These are phyloP conservation scores for Tolypocladium cylindrosporum DNA, from an alignment of 2,329 filamentous ascomycete species.

Conservation along the genomic window DNA sequence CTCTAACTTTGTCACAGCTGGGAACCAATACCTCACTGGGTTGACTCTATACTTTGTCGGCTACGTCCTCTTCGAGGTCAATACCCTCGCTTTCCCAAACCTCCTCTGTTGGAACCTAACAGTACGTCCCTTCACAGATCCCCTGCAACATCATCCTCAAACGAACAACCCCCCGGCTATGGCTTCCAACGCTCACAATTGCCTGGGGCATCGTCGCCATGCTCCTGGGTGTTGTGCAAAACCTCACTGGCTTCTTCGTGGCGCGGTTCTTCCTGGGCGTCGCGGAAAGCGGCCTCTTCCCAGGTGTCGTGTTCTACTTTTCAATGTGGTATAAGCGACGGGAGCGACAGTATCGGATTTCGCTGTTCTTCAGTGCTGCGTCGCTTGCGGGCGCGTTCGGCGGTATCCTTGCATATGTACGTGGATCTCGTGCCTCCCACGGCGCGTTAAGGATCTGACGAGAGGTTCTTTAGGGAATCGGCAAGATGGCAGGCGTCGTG, in stretches of 20 bases:
- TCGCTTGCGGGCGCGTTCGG: constrained; percentile 47
- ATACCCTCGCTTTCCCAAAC: background rate
- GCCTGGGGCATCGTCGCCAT: constrained; percentile 46
- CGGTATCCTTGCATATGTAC: constrained; percentile 43
- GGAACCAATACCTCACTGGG: constrained; percentile 54
- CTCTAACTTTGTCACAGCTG: constrained; percentile 22
- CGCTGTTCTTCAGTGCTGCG: constrained; percentile 45
- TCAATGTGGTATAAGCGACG: constrained; percentile 46
- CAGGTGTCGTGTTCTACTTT: constrained; percentile 39
- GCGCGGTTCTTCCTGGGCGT: constrained; percentile 47
- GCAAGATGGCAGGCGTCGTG: constrained; percentile 40
- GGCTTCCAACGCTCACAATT: constrained; percentile 47
- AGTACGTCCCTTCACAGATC: constrained; percentile 23
- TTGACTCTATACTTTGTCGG: constrained; percentile 57
- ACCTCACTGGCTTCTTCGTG: constrained; percentile 38
- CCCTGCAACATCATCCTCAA: constrained; percentile 55
- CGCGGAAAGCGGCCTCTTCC: constrained; percentile 41
- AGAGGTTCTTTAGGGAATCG: constrained; percentile 32
- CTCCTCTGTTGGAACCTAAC: constrained; percentile 1
- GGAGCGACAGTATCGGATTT: constrained; percentile 44
- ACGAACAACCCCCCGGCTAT: constrained; percentile 44
- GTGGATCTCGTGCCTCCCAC: background rate
- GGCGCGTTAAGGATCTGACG: background rate
- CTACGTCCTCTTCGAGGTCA: constrained; percentile 46
- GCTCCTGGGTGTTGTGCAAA: constrained; percentile 36